A percentile compares a stretch with the other conserved stretches of the same genome.
phyloP scores from a whole-genome alignment of 129 eudicot species.

The Calendula officinalis region DNA sequence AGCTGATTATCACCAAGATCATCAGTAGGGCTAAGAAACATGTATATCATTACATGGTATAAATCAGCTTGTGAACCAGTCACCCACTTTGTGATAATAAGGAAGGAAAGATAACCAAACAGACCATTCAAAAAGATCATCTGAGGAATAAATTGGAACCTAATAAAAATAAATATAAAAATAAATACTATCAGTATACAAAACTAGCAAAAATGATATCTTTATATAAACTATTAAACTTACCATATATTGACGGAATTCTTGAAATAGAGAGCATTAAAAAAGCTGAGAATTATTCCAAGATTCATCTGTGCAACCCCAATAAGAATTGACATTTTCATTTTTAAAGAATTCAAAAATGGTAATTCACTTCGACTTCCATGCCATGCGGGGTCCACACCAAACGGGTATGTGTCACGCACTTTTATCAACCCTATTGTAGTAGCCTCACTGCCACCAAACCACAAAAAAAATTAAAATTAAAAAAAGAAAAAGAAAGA shows the following conservation, averaged over 20 bases:
- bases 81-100: slow-evolving; percentile 79
- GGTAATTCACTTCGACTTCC: slow-evolving; percentile 93
- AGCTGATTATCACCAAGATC: slow-evolving; percentile 95
- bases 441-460: slow-evolving; percentile 71
- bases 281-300: slow-evolving; percentile 80
- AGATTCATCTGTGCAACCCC: slow-evolving; percentile 99
- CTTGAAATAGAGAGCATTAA: slow-evolving; percentile 68
- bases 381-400: slow-evolving; percentile 94
- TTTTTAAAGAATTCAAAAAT: slow-evolving; percentile 82
- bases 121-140: slow-evolving; percentile 81
- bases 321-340: slow-evolving; percentile 97
- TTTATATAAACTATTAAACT: too few species aligned
- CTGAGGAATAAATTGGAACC: slow-evolving; percentile 90
- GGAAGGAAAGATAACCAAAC: slow-evolving; percentile 89
- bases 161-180: slow-evolving; percentile 30
- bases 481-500: not conserved
- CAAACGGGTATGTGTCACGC: slow-evolving; percentile 90
- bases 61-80: slow-evolving; percentile 96
- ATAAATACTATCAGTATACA: not conserved
- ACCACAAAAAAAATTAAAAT: not conserved
- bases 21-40: slow-evolving; percentile 93
- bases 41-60: slow-evolving; percentile 94
- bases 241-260: slow-evolving; percentile 70
- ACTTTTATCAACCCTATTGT: slow-evolving; percentile 79
- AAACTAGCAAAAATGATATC: too few species aligned